These are phyloP conservation scores for Cystobasidium slooffiae DNA, from an alignment of 1,284 basidiomycete genomes.

Conservation along the genomic window DNA sequence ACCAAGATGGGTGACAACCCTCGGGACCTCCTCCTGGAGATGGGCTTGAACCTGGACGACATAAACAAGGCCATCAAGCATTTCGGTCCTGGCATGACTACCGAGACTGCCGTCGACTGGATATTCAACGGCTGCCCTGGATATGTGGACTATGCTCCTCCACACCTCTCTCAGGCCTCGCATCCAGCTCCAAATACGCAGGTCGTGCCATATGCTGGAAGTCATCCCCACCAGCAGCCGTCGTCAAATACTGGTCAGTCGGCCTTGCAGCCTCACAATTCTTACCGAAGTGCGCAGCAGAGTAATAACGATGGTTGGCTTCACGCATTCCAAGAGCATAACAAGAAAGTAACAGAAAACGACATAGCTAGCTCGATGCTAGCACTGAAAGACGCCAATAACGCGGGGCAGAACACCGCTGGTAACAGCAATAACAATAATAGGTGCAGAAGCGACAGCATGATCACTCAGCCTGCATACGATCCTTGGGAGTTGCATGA, in stretches of 20 bases:
- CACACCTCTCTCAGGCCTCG: not conserved
- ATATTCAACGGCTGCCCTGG: slow-evolving; percentile 36
- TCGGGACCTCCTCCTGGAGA: slow-evolving; percentile 9
- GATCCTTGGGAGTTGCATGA: slow-evolving; percentile 2
- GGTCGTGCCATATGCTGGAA: slow-evolving; percentile 15
- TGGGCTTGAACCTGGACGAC: not conserved
- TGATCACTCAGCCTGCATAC: slow-evolving; percentile 3
- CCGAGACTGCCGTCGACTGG: slow-evolving; percentile 18
- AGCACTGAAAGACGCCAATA: slow-evolving; percentile 1
- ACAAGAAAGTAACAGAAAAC: not conserved
- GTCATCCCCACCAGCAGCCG: not conserved
- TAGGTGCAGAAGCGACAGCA: slow-evolving; percentile 25
- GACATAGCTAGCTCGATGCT: slow-evolving; percentile 22
- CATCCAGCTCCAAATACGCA: slow-evolving; percentile 1
- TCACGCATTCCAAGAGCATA: not conserved
- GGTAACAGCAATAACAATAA: not conserved
- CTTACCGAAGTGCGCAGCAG: not conserved
- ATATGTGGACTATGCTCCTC: slow-evolving; percentile 9
- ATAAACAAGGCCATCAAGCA: slow-evolving; percentile 33
- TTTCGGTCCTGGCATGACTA: slow-evolving; percentile 6
- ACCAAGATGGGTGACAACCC: slow-evolving; percentile 12
- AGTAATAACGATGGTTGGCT: slow-evolving; percentile 15
- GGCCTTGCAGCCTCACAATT: not conserved
- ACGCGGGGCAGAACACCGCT: not conserved
- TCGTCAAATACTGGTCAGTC: slow-evolving; percentile 7